Base-by-base conservation (phyloP, 805 yeast genomes). In the Candida khao-thaluensis region DNA sequence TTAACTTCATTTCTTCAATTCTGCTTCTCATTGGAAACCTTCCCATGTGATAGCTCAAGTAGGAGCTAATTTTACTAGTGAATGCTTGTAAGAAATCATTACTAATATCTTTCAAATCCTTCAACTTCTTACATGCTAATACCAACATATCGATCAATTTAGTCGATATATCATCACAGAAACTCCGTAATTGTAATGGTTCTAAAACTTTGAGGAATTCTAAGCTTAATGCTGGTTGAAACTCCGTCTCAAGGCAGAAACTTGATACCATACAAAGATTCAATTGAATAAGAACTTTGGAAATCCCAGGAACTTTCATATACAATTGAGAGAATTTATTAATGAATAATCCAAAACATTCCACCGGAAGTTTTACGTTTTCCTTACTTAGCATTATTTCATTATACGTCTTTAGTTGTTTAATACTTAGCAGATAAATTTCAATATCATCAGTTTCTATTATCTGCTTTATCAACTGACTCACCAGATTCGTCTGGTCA, bases 11-110 rank as follows among this genome's bases (percentile, higher is more conserved):
- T 20, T 64, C 69, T 10, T 54, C 54, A 1, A 41, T 16, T 5
- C 47, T 24, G 16, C 51, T 53, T 4, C 53, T 51, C 24, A 59
- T 40, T 1, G 72, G 70, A 22, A 63, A 51, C 12, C 67, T 45
- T 4, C 69, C 61, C 72, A 69, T 67, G 20, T 54, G 59, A 7
- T 34, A 35, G 34, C 61, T 54, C 5, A 66, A 43, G 16, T 55
- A 24, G 2, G 38, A 24, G 5, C 42, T 36, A 18, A 37, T 29
- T 22, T 42, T 47, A 9, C 12, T 15, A 5, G 32, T 11, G 4
- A 32, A n/a, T 12, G 21, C 4, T 9, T 11, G 11, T 3, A 20
- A 9, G 11, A 16, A 15, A 7, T 32, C 16, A 5, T 17, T 11
- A 7, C 18, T 14, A 5, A n/a, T 20, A 17, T 18, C 16, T 2